phyloP scores from a whole-genome alignment of 495 filamentous ascomycete genomes.

The Opeltia flavorubescens region DNA sequence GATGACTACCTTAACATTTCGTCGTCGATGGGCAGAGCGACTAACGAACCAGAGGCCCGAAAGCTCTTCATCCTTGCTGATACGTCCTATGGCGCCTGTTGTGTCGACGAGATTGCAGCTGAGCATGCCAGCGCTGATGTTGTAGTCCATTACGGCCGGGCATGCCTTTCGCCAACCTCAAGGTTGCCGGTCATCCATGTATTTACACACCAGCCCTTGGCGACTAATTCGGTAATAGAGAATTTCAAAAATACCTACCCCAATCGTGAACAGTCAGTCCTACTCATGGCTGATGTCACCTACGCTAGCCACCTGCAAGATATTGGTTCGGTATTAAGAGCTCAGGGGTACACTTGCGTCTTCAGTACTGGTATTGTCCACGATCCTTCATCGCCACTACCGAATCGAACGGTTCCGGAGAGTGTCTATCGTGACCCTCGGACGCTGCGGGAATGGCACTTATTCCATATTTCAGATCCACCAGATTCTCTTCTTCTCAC shows the following conservation, averaged over 20 bases:
- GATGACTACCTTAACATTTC: not conserved
- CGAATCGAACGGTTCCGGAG: slow-evolving; percentile 60
- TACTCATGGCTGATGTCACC: slow-evolving; percentile 83
- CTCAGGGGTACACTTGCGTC: slow-evolving; percentile 54
- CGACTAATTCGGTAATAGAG: slow-evolving; percentile 37
- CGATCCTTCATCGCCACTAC: slow-evolving; percentile 64
- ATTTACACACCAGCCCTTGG: slow-evolving; percentile 61
- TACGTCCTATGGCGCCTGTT: slow-evolving; percentile 93
- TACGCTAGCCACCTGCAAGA: slow-evolving; percentile 55
- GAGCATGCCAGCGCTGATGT: slow-evolving; percentile 86
- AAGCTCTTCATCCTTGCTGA: slow-evolving; percentile 81
- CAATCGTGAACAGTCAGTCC: slow-evolving; percentile 44
- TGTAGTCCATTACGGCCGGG: slow-evolving; percentile 87
- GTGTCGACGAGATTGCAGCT: slow-evolving; percentile 92
- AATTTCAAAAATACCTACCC: slow-evolving; percentile 58
- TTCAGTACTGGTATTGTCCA: slow-evolving; percentile 59
- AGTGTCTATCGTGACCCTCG: slow-evolving; percentile 32
- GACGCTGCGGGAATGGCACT: slow-evolving; percentile 50
- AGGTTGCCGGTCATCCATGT: slow-evolving; percentile 83
- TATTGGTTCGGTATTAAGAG: slow-evolving; percentile 33
- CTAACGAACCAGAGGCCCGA: slow-evolving; percentile 21
- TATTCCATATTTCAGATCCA: slow-evolving; percentile 85
- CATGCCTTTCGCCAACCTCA: slow-evolving; percentile 82
- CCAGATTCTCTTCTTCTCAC: slow-evolving; percentile 75
- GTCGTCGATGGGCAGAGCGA: too few relatives aligned